Base-by-base conservation (phyloP, 2,329 filamentous ascomycete genomes). In the Aschersonia sp. region DNA sequence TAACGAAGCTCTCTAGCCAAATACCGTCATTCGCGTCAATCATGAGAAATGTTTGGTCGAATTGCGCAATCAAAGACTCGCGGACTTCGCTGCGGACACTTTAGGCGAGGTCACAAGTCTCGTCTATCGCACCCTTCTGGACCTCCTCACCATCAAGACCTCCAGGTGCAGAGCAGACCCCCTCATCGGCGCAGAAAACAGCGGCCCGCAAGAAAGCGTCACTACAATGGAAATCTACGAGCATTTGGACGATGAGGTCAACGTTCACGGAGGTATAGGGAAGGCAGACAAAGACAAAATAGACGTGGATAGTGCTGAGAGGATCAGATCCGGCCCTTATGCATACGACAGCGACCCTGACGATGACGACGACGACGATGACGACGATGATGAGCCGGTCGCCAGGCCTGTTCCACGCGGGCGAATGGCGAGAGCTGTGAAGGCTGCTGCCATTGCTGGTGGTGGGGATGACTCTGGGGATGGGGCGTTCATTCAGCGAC, bases 41-140 rank as follows among this genome's bases (percentile, higher is more conserved):
- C 83, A 87, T 57, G 83, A 89, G 48, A 94, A 90, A 62, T 86
- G 87, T 50, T 71, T 83, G 6, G 85, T 96, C 8, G 81, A 85
- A 45, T 71, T 95, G 52, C 85, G 90, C 49, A 95, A 87, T 56
- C 76, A 82, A 53, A 78, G 80, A 22, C 78, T 97, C 3, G 78
- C 83, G 46, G 72, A 79, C n/a, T 76, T 88, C 49, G 87, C 81
- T 1, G 73, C 80, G 46, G 78, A 84, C 47, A 72, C 76, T 33
- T 74, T 92, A 22, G 85, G 88, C 43, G 72, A 80, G 41, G 79
- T 76, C 1, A 94, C 89, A 1, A 81, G 83, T 1, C 74, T 82
- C 50, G 79, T 97, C 1, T 97, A 95, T 60, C 78, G 77, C 39
- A 76, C 80, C 11, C 70, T 94, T 14, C 71, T 97, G 10, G 73